These are phyloP conservation scores for Coemansia sp. DNA, from an alignment of 192 early-diverging fungal species.

Conservation along the genomic window DNA sequence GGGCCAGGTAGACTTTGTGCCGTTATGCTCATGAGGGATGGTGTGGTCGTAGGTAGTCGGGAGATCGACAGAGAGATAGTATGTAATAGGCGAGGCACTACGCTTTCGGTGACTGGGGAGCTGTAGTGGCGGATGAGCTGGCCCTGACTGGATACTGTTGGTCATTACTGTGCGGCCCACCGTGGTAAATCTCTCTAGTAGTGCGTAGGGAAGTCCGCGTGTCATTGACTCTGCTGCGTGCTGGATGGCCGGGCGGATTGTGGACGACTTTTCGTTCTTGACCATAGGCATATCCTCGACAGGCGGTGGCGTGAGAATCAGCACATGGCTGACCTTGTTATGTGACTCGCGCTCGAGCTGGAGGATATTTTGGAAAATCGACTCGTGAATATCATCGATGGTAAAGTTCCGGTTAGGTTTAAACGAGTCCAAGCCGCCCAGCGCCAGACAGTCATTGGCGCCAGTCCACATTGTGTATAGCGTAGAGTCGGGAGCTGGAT, in stretches of 20 bases:
- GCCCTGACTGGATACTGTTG: conserved; percentile 17
- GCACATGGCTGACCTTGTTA: conserved; percentile 34
- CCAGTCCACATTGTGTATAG: conserved; percentile 56
- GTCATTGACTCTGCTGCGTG: conserved; percentile 16
- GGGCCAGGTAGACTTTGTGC: conserved; percentile 15
- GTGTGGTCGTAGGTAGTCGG: conserved; percentile 42
- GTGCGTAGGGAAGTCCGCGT: conserved; percentile 28
- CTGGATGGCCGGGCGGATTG: conserved; percentile 17
- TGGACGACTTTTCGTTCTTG: conserved; percentile 17
- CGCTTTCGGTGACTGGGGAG: conserved; percentile 40
- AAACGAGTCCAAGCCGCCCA: conserved; percentile 21
- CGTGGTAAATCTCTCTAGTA: conserved; percentile 24
- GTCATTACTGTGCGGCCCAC: conserved; percentile 29
- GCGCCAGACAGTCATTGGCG: conserved; percentile 42
- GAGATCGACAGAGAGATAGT: conserved; percentile 42
- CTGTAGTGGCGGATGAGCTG: conserved; percentile 17
- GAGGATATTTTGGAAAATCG: conserved; percentile 42
- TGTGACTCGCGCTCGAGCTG: conserved; percentile 57
- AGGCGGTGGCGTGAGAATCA: conserved; percentile 49
- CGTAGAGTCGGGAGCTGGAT: conserved; percentile 35
- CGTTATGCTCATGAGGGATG: conserved; percentile 51
- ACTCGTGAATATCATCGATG: conserved; percentile 28
- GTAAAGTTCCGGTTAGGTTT: conserved; percentile 18
- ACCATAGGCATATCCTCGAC: conserved; percentile 54
- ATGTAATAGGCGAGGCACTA: conserved; percentile 32